Conservation (phyloP, 2,329 filamentous ascomycete genomes). For the Ophiocordyceps camponoti-saundersi region DNA sequence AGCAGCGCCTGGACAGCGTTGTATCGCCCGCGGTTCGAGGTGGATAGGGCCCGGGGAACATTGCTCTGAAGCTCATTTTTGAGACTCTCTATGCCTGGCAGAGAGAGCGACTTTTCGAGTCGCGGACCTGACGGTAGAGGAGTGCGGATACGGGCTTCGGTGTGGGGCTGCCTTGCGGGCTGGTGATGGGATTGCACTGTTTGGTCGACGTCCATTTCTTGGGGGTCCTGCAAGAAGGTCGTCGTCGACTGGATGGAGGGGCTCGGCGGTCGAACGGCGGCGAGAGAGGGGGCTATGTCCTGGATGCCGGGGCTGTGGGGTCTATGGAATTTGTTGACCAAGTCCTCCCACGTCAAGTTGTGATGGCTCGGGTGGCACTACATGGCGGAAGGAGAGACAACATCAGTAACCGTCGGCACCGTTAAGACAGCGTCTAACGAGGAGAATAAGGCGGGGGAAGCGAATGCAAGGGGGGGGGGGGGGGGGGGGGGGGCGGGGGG, state of each 20-base stretch:
- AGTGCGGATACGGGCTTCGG: constrained; percentile 34
- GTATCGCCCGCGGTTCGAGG: constrained; percentile 34
- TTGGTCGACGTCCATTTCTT: constrained; percentile 40
- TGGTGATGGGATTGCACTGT: constrained; percentile 13
- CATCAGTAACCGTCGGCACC: not conserved
- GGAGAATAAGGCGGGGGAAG: not conserved
- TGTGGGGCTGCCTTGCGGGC: constrained; percentile 20
- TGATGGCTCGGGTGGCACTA: constrained; percentile 44
- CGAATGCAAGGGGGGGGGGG: not conserved
- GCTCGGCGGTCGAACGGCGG: constrained; percentile 27
- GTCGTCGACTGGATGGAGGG: constrained; percentile 19
- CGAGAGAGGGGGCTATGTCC: constrained; percentile 26
- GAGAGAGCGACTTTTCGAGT: constrained; percentile 30
- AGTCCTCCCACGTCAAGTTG: constrained; percentile 44
- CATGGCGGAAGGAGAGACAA: not conserved
- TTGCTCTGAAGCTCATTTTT: constrained; percentile 35
- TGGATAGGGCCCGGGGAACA: constrained; percentile 30
- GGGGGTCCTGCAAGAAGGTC: constrained; percentile 25
- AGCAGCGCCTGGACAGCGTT: constrained; percentile 33
- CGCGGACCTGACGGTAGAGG: constrained; percentile 38
- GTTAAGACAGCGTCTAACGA: not conserved
- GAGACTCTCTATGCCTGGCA: constrained; percentile 32
- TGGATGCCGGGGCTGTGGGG: constrained; percentile 33
- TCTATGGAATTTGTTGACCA: constrained; percentile 33
- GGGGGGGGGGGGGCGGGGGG: not conserved